Conservation (phyloP, 1,284 basidiomycete genomes). For the Fomitopsis palustris region DNA sequence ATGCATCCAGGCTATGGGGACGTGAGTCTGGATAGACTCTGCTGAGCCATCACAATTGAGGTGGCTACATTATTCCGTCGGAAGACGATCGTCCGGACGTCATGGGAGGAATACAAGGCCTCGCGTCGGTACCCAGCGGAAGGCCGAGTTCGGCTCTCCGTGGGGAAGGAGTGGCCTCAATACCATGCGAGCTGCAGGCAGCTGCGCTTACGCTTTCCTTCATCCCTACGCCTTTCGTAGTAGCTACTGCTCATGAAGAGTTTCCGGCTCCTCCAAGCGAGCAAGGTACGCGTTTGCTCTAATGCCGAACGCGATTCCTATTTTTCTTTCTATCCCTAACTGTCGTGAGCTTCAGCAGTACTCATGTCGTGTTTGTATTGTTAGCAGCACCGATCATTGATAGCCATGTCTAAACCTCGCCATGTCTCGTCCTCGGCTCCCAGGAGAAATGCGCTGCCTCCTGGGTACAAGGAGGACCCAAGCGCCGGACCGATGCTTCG, state of each 20-base stretch:
- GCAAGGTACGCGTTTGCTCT: constrained; percentile 5
- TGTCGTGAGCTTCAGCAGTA: background rate
- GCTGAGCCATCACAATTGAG: background rate
- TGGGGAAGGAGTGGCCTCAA: background rate
- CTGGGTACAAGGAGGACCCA: constrained; percentile 43
- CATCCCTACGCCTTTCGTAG: background rate
- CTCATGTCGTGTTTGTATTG: background rate
- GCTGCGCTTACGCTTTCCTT: background rate
- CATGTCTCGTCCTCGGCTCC: constrained; percentile 32
- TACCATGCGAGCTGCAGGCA: background rate
- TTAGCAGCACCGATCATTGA: constrained; percentile 16
- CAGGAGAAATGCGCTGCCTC: constrained; percentile 29
- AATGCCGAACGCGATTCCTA: background rate
- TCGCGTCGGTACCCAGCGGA: constrained; percentile 6
- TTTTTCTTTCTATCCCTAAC: background rate
- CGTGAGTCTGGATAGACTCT: background rate
- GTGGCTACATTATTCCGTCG: background rate
- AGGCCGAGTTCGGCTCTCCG: constrained; percentile 10
- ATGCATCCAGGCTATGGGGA: background rate
- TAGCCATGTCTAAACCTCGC: constrained; percentile 32
- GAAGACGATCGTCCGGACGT: background rate
- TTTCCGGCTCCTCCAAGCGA: constrained; percentile 1
- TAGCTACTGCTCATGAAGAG: constrained; percentile 1
- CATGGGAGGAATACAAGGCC: constrained; percentile 3
- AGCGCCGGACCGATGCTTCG: constrained; percentile 72